Evolutionary conservation across 75 land plant species (phyloP), one percentile per base, ranked within the genome.

Genomic region (Pinus albicaulis): DNA sequence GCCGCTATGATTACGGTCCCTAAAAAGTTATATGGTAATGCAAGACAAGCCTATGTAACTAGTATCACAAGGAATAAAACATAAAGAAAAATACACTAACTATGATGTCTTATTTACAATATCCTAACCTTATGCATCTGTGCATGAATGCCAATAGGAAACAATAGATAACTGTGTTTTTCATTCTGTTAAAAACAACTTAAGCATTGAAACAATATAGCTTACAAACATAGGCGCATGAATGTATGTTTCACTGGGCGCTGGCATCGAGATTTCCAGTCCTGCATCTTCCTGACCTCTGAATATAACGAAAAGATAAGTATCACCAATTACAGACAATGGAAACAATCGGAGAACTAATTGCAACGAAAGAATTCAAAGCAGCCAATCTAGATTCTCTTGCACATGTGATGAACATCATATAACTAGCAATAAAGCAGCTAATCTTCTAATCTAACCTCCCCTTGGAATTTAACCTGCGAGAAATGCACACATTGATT

Each of bases 221-320:
- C 71, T 68, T 68, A 68, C 71, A 68, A 68, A 36, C 71, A 41
- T 7, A 68, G 48, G 19, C 71, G 71, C 71, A 68, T 68, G 20
- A 19, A 68, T 20, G 24, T 68, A 41, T 68, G 48, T 68, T 68
- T 68, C 23, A 68, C 71, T 68, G 71, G 52, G n/a, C 71, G 48
- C 48, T 68, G 52, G 23, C 71, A 41, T 68, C 41, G 71, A 36
- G 71, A 68, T 68, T 36, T 68, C 52, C 71, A 38, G 52, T 68
- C 71, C 48, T 68, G 52, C 71, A 68, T 68, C 71, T 68, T 68
- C 11, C 52, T 68, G 71, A 41, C 41, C 48, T 68, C 41, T 22
- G 34, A 41, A 48, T 48, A 48, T 48, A n/a, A 68, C 3, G 20
- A n/a, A 38, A 68, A 41, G 41, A 68, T 8, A 28, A 23, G n/a